Percentiles rank a stretch among this genome's conserved stretches.
Conservation (phyloP, 768 basidiomycete species). For the Rhodotorula toruloides region DNA sequence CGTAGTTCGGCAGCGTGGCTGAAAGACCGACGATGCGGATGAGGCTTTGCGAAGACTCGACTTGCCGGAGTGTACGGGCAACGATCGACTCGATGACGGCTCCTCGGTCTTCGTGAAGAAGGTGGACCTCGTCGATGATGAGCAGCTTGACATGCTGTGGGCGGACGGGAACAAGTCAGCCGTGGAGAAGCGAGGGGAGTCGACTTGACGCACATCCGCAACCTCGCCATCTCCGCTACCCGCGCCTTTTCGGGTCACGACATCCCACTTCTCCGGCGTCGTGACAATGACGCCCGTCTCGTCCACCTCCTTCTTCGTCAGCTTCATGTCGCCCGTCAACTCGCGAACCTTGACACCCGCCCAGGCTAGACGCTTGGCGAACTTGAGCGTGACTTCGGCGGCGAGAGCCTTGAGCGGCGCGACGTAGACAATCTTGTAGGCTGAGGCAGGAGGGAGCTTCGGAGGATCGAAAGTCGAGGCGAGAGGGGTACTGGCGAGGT, state of each 20-base stretch:
- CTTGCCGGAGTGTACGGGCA: slow-evolving; percentile 86
- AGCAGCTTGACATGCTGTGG: slow-evolving; percentile 79
- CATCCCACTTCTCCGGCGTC: slow-evolving; percentile 99
- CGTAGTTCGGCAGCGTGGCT: slow-evolving; percentile 93
- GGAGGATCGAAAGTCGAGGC: slow-evolving; percentile 5
- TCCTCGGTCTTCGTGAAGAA: slow-evolving; percentile 94
- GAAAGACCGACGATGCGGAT: slow-evolving; percentile 91
- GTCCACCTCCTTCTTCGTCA: slow-evolving; percentile 86
- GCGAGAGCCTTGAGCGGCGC: slow-evolving; percentile 99
- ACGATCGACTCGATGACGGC: slow-evolving; percentile 98
- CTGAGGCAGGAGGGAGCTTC: slow-evolving; percentile 48
- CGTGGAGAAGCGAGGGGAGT: not conserved
- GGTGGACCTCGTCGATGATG: slow-evolving; percentile 95
- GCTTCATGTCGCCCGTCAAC: slow-evolving; percentile 94
- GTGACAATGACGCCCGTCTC: slow-evolving; percentile 97
- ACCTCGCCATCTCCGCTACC: slow-evolving; percentile 94
- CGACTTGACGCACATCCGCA: slow-evolving; percentile 55
- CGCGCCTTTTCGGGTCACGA: slow-evolving; percentile 75
- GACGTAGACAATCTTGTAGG: slow-evolving; percentile 96
- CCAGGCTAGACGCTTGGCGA: slow-evolving; percentile 85
- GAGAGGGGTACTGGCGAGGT: slow-evolving; percentile 13
- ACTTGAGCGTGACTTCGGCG: slow-evolving; percentile 87
- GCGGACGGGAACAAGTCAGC: not conserved
- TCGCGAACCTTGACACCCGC: slow-evolving; percentile 79
- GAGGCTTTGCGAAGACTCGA: slow-evolving; percentile 90